phyloP scores from a whole-genome alignment of 2,329 filamentous ascomycete genomes.

The Pseudogymnoascus sp. region DNA sequence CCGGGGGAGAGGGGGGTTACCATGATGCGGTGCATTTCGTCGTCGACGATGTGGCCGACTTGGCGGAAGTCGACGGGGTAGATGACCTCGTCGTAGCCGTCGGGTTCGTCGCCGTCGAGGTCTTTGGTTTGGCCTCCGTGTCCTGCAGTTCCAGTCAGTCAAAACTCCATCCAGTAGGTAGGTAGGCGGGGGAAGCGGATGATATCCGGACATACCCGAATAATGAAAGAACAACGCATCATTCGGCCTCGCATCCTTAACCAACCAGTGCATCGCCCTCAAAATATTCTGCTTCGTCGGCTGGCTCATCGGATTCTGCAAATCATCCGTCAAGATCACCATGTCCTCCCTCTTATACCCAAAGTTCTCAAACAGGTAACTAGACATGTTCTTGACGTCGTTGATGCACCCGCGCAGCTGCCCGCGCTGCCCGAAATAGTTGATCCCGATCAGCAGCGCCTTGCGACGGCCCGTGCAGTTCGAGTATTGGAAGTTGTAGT shows the following conservation, averaged over 20 bases:
- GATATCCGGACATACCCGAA: constrained; percentile 53
- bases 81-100: constrained; percentile 76
- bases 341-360: constrained; percentile 93
- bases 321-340: constrained; percentile 93
- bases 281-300: constrained; percentile 93
- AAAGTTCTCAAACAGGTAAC: constrained; percentile 84
- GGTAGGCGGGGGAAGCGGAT: background rate
- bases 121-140: constrained; percentile 78
- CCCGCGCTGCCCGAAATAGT: constrained; percentile 89
- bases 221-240: constrained; percentile 98
- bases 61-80: constrained; percentile 76
- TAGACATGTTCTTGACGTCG: constrained; percentile 96
- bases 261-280: constrained; percentile 94
- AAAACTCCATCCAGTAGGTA: too few relatives aligned
- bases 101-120: constrained; percentile 70
- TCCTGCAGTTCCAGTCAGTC: too few relatives aligned
- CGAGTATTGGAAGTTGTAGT: constrained; percentile 84
- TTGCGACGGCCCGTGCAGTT: constrained; percentile 83
- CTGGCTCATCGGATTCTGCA: constrained; percentile 95
- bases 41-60: constrained; percentile 74
- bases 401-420: constrained; percentile 93
- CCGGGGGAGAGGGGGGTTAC: constrained; percentile 71
- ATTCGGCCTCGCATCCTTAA: constrained; percentile 85
- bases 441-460: constrained; percentile 87
- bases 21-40: constrained; percentile 70